Evolutionary conservation across 1,284 basidiomycete species (phyloP).

Genomic region (Pholiota adiposa): DNA sequence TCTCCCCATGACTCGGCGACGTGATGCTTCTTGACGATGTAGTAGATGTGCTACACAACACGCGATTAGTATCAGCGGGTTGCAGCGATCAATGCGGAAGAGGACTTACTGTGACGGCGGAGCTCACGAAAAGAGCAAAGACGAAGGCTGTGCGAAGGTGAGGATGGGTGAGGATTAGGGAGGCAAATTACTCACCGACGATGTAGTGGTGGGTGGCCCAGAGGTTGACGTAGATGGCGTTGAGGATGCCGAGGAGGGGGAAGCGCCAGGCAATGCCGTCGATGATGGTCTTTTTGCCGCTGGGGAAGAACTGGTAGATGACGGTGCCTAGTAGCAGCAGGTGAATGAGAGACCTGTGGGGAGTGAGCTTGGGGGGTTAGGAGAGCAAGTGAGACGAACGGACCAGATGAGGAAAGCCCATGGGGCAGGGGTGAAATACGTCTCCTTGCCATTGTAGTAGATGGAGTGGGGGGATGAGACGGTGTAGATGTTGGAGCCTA

Average conservation of each 20-base stretch:
- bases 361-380: conserved; percentile 10
- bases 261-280: conserved; percentile 91
- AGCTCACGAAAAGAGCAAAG: conserved; percentile 84
- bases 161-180: conserved; percentile 9
- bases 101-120: conserved; percentile 67
- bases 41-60: conserved; percentile 94
- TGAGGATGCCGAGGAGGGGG: conserved; percentile 83
- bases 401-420: conserved; percentile 88
- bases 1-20: conserved; percentile 65
- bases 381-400: conserved; percentile 18
- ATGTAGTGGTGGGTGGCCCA: conserved; percentile 78
- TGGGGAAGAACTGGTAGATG: conserved; percentile 87
- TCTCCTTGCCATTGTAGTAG: conserved; percentile 75
- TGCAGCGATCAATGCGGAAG: conserved; percentile 2
- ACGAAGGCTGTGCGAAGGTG: conserved; percentile 65
- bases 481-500: conserved; percentile 89
- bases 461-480: conserved; percentile 74
- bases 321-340: conserved; percentile 85
- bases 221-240: conserved; percentile 84
- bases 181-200: conserved; percentile 47
- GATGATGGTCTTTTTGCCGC: conserved; percentile 82
- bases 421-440: conserved; percentile 88
- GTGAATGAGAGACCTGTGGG: conserved; percentile 80
- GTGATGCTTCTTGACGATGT: conserved; percentile 87
- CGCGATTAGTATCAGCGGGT: conserved; percentile 11